Evolutionary conservation across 306 rosid genomes (phyloP).

Genomic region (Sesbania bispinosa): DNA sequence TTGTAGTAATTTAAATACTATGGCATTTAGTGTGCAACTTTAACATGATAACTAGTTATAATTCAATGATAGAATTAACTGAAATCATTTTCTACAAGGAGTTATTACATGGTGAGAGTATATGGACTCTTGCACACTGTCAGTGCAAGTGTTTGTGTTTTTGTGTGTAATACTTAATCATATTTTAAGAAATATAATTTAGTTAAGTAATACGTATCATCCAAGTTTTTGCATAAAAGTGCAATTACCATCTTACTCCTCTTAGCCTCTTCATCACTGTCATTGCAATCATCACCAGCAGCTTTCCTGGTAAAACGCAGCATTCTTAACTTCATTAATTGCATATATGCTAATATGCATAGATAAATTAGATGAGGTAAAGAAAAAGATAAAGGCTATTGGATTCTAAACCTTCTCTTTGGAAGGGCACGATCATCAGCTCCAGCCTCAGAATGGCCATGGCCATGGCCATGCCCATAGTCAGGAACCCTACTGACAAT

Average conservation of each 20-base stretch:
- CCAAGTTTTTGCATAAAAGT: not conserved
- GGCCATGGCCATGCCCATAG: constrained; percentile 77
- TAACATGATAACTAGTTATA: not conserved
- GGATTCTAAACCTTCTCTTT: constrained; percentile 67
- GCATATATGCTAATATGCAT: not conserved
- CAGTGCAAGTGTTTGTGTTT: not conserved
- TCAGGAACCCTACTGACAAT: constrained; percentile 90
- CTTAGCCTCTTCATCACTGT: constrained; percentile 86
- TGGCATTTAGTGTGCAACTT: too few relatives aligned
- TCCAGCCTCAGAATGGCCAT: constrained; percentile 76
- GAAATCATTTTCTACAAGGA: not conserved
- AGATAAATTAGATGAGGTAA: constrained; percentile 11
- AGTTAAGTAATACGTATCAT: too few relatives aligned
- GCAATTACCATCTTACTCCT: constrained; percentile 86
- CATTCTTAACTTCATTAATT: constrained; percentile 9
- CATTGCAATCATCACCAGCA: constrained; percentile 67
- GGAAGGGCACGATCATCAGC: constrained; percentile 62
- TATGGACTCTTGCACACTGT: not conserved
- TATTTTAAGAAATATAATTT: not conserved
- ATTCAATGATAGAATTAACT: not conserved
- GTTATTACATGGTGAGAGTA: not conserved
- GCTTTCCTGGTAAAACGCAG: constrained; percentile 67
- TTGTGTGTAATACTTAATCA: not conserved
- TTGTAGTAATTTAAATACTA: too few relatives aligned
- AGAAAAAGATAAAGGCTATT: constrained; percentile 6